Evolutionary conservation across 148 eudicot genomes (phyloP), one percentile per base, ranked within the genome.

Genomic region (Cornus kousa): DNA sequence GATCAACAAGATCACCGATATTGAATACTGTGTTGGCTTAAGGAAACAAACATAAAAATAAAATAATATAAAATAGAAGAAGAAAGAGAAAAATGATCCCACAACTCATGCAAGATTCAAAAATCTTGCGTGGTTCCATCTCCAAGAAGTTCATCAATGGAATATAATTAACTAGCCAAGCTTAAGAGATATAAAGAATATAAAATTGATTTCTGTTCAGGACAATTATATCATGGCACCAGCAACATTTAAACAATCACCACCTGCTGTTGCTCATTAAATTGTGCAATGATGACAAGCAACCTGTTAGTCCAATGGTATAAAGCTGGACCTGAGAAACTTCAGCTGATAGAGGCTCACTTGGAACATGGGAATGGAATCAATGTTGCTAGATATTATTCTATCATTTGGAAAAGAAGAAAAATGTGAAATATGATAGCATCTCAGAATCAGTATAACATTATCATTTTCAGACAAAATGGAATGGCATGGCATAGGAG

Each of bases 1-100:
- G 79, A 93, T 89, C 83, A 93, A 78, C 85, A 93, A 80, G 79
- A 93, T 64, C 67, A 93, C 78, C 85, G 91, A 79, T 55, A 93
- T 78, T 64, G 94, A 86, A 85, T 87, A 93, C 97, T 93, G 79
- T 24, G 20, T 50, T 67, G 64, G 9, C 83, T 89, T 81, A 90
- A 92, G 94, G 97, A 77, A 80, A 76, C 73, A 70, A 78, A 20
- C 32, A 40, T 28, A 62, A 62, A 62, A 62, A 62, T 19, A 62
- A 19, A 1, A 13, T 62, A 62, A 62, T 5, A n/a, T n/a, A 62
- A n/a, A 62, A 62, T 17, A 13, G 20, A 57, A 57, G 2, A 62
- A n/a, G 23, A n/a, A 62, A 20, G 9, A 5, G 66, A 62, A 20
- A 62, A n/a, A 62, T 5, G 66, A 17, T 16, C 14, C 59, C 59